Evolutionary conservation across 495 filamentous ascomycete genomes (phyloP).

Genomic region (Aspergillus hancockii): DNA sequence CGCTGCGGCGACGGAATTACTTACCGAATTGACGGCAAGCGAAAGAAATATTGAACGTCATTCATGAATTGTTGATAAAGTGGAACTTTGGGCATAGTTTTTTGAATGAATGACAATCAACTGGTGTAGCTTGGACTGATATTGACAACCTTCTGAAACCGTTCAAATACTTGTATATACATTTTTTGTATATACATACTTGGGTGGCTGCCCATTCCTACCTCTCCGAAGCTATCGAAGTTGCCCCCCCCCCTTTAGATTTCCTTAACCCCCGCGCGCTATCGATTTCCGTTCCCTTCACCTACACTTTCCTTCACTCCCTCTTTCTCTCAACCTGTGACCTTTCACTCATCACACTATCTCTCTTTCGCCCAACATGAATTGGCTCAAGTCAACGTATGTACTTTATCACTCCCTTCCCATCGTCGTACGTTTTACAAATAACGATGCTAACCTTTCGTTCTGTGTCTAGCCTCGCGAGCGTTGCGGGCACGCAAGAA

Average conservation of each 20-base stretch:
- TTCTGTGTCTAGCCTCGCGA: slow-evolving; percentile 65
- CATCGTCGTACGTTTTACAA: not conserved
- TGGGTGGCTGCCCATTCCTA: no score
- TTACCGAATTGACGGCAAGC: slow-evolving; percentile 12
- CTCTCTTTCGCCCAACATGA: slow-evolving; percentile 43
- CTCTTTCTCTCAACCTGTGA: slow-evolving; percentile 16
- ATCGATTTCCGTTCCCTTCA: slow-evolving; percentile 27
- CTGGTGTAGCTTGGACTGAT: no score
- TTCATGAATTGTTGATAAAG: not conserved
- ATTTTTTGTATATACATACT: no score
- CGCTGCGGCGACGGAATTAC: slow-evolving; percentile 17
- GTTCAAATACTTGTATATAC: no score
- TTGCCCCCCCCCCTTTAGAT: not conserved
- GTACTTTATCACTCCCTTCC: slow-evolving; percentile 18
- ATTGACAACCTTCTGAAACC: no score
- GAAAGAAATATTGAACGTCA: slow-evolving; percentile 19
- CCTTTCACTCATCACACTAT: slow-evolving; percentile 2
- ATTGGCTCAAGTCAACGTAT: slow-evolving; percentile 75
- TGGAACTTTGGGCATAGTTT: not conserved
- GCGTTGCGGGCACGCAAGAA: slow-evolving; percentile 92
- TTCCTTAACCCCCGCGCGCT: slow-evolving; percentile 32
- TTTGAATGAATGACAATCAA: not conserved
- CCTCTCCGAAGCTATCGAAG: not conserved
- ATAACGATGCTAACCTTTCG: slow-evolving; percentile 24
- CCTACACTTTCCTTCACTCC: slow-evolving; percentile 10